Evolutionary conservation across 768 basidiomycete species (phyloP).

Genomic region (Phlebiopsis gigantea): DNA sequence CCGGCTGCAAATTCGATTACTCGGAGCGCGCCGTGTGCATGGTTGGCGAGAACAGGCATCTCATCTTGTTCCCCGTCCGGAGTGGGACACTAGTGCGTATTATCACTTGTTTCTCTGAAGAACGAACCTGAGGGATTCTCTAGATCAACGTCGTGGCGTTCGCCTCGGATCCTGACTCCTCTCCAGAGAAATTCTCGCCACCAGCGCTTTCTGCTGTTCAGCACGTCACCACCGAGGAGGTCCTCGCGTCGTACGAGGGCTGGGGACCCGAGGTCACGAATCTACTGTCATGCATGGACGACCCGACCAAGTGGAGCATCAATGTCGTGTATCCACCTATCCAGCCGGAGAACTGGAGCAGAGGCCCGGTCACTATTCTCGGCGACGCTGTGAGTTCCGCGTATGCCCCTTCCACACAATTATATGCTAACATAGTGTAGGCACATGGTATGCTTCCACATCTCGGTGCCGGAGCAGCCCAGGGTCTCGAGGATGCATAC

Average conservation of each 20-base stretch:
- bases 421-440: background rate
- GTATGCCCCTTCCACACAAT: too few species aligned
- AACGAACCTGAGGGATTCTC: background rate
- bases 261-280: constrained; percentile 41
- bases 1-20: constrained; percentile 38
- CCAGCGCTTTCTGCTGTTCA: constrained; percentile 34
- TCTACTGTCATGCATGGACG: constrained; percentile 37
- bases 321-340: constrained; percentile 37
- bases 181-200: constrained; percentile 18
- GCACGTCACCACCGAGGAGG: constrained; percentile 34
- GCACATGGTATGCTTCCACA: constrained; percentile 56
- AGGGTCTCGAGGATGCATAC: constrained; percentile 54
- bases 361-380: constrained; percentile 40
- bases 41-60: constrained; percentile 45
- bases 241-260: constrained; percentile 36
- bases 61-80: constrained; percentile 47
- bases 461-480: constrained; percentile 52
- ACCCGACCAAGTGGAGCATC: constrained; percentile 49
- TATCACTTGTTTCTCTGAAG: background rate
- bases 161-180: constrained; percentile 23
- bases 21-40: constrained; percentile 33
- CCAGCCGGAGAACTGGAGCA: constrained; percentile 39
- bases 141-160: constrained; percentile 43
- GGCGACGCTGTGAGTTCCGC: constrained; percentile 60
- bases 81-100: constrained; percentile 32